Evolutionary conservation across 371 early-diverging fungal genomes (phyloP), one percentile per base, ranked within the genome.

Genomic region (Rhizopus delemar): DNA sequence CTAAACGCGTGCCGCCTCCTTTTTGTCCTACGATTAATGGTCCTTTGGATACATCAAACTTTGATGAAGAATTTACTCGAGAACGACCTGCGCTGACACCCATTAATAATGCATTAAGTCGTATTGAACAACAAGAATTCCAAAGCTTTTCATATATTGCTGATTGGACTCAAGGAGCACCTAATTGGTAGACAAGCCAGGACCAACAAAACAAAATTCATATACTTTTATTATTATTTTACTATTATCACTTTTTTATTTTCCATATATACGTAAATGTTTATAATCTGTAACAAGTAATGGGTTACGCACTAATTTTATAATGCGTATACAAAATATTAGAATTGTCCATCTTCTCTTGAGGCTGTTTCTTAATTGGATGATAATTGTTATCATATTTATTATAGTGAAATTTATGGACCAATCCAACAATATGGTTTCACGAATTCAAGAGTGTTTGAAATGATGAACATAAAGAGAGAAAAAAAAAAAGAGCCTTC

Each of bases 1-100:
- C 86, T 32, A 91, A 92, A 72, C 81, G 86, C 63, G 84, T 95
- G 7, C 77, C 90, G 3, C 93, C 98, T 9, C 95, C 95, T 1
- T 99, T 93, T 78, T 86, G 82, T 38, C 99, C 99, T 29, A 85
- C 81, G 29, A 88, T 93, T 60, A 82, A 79, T n/a, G 83, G 86
- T 15, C 88, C 89, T 35, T 85, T 88, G 12, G 98, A 98, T 72
- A 89, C 90, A 8, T 94, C 96, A 56, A 96, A 96, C 83, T 98
- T 98, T 87, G 98, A 93, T 59, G 86, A 86, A 45, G 97, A 97
- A 74, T 96, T 98, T 61, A 98, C 96, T 8, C 81, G 87, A 39
- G 97, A 98, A 80, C 73, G 80, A 53, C 96, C 97, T 6, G 91
- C 91, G 4, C 69, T 98, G 59, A 97, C 98, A 13, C 95, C 97